Evolutionary conservation across 2,329 filamentous ascomycete species (phyloP), one percentile per base, ranked within the genome.

Genomic region (Scorias spongiosa): DNA sequence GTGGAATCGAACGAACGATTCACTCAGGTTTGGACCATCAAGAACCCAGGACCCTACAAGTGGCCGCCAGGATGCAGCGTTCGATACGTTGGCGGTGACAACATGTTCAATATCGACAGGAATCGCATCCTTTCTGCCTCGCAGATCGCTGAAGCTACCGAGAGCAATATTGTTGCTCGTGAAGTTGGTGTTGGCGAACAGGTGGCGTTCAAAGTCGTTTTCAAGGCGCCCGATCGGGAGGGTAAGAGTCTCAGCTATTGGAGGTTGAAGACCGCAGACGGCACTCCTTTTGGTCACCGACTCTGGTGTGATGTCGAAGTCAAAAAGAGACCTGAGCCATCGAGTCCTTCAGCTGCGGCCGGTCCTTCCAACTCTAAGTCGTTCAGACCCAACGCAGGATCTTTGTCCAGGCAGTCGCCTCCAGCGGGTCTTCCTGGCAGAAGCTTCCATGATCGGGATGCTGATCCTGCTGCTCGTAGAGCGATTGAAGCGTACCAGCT

Each of bases 251-350:
- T 94, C 57, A 96, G 91, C 1, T 95, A 95, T 73, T 98, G 91
- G 91, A 87, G 89, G 49, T 69, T 98, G 51, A 93, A 88, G 54
- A 79, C 84, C 46, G 72, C 78, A 7, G 79, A 85, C 45, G 88
- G 88, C 18, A 69, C 74, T 50, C 82, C 85, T 51, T 95, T 96
- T 51, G 91, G 91, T 34, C 84, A 95, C 67, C 84, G 87, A 57
- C 71, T 98, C 40, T 98, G 89, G 89, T 95, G 89, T 59, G 87
- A 96, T 52, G 77, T 98, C 49, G 75, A 77, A 42, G 85, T 95
- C 45, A 52, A 66, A 37, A 46, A 44, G 29, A 36, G 11, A 15
- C 32, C 32, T 36, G 32, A 5, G 32, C 32, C 9, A 26, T 39
- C 18, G 15, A 38, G 39, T 37, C 29, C 29, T 41, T 6, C 30